phyloP scores from a whole-genome alignment of 768 basidiomycete genomes.

The Leccinum pellstonianum region DNA sequence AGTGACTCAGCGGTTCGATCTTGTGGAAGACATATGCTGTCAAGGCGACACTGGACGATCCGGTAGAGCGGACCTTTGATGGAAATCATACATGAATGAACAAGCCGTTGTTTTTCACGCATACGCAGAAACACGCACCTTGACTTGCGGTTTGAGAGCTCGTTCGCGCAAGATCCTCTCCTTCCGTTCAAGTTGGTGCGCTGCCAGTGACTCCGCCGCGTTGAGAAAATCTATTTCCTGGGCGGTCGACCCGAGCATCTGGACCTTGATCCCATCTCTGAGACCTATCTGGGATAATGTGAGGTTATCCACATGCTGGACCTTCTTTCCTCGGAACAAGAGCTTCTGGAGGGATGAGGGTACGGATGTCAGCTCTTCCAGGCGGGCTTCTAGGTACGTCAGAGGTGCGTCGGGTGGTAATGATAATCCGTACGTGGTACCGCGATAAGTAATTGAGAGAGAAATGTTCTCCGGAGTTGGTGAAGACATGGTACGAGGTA shows the following conservation, averaged over 20 bases:
- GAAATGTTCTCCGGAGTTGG: conserved; percentile 11
- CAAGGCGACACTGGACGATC: conserved; percentile 36
- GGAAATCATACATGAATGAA: neutral
- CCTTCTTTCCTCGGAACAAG: conserved; percentile 66
- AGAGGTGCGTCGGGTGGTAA: conserved; percentile 52
- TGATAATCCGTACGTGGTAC: conserved; percentile 46
- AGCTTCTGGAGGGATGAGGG: conserved; percentile 69
- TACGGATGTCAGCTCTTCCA: conserved; percentile 66
- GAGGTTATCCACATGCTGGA: conserved; percentile 31
- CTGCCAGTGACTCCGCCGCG: conserved; percentile 45
- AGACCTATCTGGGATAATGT: conserved; percentile 50
- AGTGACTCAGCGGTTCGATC: conserved; percentile 57
- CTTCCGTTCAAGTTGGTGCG: conserved; percentile 44
- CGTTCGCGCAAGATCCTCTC: conserved; percentile 61
- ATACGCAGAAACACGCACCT: conserved; percentile 40
- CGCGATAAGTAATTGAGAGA: conserved; percentile 45
- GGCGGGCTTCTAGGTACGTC: conserved; percentile 43
- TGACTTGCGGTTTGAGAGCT: conserved; percentile 53
- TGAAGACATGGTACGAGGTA: conserved; percentile 11
- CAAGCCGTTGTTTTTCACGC: too few relatives aligned
- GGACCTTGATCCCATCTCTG: conserved; percentile 62
- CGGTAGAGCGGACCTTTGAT: conserved; percentile 59
- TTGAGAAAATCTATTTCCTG: conserved; percentile 56
- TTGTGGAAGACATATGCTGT: conserved; percentile 62
- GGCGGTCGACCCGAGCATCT: conserved; percentile 66